A percentile compares a stretch with the other conserved stretches of the same genome.
These are phyloP conservation scores for Aspergillus aculeatinus DNA, from an alignment of 2,329 filamentous ascomycete species.

Conservation along the genomic window DNA sequence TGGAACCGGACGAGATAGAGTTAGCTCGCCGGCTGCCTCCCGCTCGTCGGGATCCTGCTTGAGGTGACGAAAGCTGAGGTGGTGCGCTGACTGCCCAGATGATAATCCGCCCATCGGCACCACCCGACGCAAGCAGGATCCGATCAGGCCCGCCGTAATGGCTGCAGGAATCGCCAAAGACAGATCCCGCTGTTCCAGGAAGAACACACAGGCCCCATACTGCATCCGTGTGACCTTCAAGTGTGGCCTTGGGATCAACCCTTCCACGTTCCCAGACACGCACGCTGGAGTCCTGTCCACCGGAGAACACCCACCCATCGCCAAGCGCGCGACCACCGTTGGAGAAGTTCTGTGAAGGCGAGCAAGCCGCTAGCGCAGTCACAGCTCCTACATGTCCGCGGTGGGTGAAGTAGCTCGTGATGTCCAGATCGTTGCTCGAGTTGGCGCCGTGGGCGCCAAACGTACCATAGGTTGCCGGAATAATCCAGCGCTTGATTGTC, in stretches of 20 bases:
- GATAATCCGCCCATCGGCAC: constrained; percentile 85
- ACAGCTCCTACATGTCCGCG: constrained; percentile 90
- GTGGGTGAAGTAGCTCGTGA: constrained; percentile 91
- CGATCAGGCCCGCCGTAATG: constrained; percentile 79
- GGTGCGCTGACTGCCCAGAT: constrained; percentile 94
- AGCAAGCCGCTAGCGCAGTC: constrained; percentile 81
- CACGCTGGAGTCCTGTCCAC: constrained; percentile 88
- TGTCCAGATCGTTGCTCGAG: constrained; percentile 77
- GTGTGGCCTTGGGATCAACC: constrained; percentile 90
- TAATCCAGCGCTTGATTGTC: constrained; percentile 94
- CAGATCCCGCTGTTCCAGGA: constrained; percentile 73
- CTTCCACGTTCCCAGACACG: constrained; percentile 93
- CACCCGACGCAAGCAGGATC: constrained; percentile 85
- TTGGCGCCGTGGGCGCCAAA: constrained; percentile 54
- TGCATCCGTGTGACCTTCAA: constrained; percentile 92
- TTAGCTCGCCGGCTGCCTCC: constrained; percentile 81
- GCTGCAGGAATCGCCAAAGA: constrained; percentile 72
- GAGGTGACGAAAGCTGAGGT: constrained; percentile 78
- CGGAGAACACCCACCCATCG: constrained; percentile 98
- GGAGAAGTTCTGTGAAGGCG: constrained; percentile 81
- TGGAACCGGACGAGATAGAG: constrained; percentile 91
- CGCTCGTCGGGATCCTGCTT: constrained; percentile 68
- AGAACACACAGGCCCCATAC: constrained; percentile 95
- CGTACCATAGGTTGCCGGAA: constrained; percentile 74
- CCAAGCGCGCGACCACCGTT: constrained; percentile 84